Evolutionary conservation across 176 grass and related monocot genomes (phyloP).

Genomic region (Cocos nucifera): DNA sequence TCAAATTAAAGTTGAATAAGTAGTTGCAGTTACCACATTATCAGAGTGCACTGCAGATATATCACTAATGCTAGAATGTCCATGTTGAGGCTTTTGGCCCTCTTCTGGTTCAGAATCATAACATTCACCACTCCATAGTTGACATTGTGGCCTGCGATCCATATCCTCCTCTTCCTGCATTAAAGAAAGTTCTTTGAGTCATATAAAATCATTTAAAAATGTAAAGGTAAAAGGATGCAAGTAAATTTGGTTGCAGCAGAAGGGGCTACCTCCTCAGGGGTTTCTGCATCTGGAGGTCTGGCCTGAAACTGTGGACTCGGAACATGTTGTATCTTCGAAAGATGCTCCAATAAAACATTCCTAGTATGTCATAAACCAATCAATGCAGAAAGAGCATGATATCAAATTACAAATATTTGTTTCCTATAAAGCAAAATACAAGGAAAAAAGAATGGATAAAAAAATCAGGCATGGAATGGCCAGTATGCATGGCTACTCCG

Average conservation of each 20-base stretch:
- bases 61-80: not conserved
- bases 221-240: not conserved
- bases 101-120: slow-evolving; percentile 3
- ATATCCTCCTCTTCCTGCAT: slow-evolving; percentile 11
- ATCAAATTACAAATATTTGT: not conserved
- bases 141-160: not conserved
- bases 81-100: not conserved
- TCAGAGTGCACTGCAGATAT: too few species aligned
- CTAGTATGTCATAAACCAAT: slow-evolving; percentile 4
- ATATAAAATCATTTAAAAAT: not conserved
- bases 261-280: slow-evolving; percentile 3
- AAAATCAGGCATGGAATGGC: too few species aligned
- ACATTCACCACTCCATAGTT: slow-evolving; percentile 3
- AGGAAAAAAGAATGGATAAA: too few species aligned
- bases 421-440: not conserved
- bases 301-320: slow-evolving; percentile 15
- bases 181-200: not conserved
- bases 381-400: not conserved
- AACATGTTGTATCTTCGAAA: slow-evolving; percentile 18
- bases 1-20: too few species aligned
- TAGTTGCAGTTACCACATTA: too few species aligned
- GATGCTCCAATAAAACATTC: slow-evolving; percentile 14
- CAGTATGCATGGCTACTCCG: too few species aligned
- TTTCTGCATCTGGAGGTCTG: slow-evolving; percentile 9
- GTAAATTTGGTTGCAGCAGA: not conserved